phyloP scores from a whole-genome alignment of 106 monocot genomes.

The Allium cepa region DNA sequence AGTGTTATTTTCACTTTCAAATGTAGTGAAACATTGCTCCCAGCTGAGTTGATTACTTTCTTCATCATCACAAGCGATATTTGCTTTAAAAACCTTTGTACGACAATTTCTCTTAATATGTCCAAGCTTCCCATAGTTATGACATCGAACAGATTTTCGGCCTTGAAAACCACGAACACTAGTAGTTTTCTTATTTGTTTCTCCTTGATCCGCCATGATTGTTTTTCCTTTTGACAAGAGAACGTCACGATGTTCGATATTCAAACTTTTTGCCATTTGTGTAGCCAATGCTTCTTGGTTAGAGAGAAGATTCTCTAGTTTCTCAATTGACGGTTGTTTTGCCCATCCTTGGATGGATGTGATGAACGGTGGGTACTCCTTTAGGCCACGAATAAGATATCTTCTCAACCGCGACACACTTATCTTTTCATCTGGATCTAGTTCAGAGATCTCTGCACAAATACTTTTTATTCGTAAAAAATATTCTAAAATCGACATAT shows the following conservation, averaged over 20 bases:
- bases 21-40: constrained; percentile 10
- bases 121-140: background rate
- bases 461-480: constrained; percentile 2
- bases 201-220: background rate
- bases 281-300: constrained; percentile 13
- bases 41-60: constrained; percentile 4
- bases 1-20: background rate
- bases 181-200: background rate
- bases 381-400: constrained; percentile 5
- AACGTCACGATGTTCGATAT: background rate
- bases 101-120: constrained; percentile 10
- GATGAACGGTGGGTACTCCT: constrained; percentile 5
- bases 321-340: background rate
- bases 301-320: constrained; percentile 10
- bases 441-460: constrained; percentile 12
- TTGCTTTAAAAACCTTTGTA: background rate
- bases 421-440: constrained; percentile 7
- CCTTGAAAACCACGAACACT: background rate
- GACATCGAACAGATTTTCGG: background rate
- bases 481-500: constrained; percentile 13
- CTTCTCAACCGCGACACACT: constrained; percentile 1
- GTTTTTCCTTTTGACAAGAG: constrained; percentile 4
- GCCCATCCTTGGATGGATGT: constrained; percentile 5
- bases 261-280: background rate
- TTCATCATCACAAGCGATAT: constrained; percentile 4